These are phyloP conservation scores for Brettanomyces bruxellensis DNA, from an alignment of 805 yeast genomes.

Conservation along the genomic window DNA sequence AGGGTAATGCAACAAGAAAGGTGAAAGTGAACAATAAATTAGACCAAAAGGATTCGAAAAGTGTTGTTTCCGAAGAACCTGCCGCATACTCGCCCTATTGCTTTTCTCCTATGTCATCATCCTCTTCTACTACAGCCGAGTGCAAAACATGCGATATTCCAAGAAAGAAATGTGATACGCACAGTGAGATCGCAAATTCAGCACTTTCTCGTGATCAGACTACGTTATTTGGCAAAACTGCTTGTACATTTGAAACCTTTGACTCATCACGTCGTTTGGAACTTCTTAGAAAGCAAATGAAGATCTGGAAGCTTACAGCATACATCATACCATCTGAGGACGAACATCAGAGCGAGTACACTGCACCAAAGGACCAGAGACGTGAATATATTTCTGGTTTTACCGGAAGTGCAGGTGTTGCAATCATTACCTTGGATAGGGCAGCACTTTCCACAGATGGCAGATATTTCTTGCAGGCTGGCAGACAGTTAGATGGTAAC, in stretches of 20 bases:
- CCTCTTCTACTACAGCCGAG: too few relatives aligned
- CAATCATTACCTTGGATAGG: slow-evolving; percentile 59
- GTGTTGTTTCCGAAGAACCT: not conserved
- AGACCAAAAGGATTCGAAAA: not conserved
- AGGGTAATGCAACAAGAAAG: not conserved
- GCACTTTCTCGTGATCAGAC: too few relatives aligned
- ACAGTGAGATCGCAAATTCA: too few relatives aligned
- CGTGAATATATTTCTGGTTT: slow-evolving; percentile 79
- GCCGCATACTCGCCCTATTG: not conserved
- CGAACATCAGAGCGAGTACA: slow-evolving; percentile 90
- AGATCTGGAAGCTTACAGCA: slow-evolving; percentile 35
- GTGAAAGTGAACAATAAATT: not conserved
- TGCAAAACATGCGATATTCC: too few relatives aligned
- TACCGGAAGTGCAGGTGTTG: slow-evolving; percentile 90
- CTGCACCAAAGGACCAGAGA: slow-evolving; percentile 71
- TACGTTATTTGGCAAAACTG: too few relatives aligned
- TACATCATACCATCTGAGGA: slow-evolving; percentile 69
- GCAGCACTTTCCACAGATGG: slow-evolving; percentile 92
- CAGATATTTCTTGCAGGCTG: slow-evolving; percentile 87
- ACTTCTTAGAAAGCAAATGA: slow-evolving; percentile 37
- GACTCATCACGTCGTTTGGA: slow-evolving; percentile 29
- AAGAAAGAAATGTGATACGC: too few relatives aligned
- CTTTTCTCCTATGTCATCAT: not conserved
- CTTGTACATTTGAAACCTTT: slow-evolving; percentile 5
- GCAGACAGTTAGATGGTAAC: slow-evolving; percentile 63